These are phyloP conservation scores for Ustulina deusta DNA, from an alignment of 2,329 filamentous ascomycete genomes.

Conservation along the genomic window DNA sequence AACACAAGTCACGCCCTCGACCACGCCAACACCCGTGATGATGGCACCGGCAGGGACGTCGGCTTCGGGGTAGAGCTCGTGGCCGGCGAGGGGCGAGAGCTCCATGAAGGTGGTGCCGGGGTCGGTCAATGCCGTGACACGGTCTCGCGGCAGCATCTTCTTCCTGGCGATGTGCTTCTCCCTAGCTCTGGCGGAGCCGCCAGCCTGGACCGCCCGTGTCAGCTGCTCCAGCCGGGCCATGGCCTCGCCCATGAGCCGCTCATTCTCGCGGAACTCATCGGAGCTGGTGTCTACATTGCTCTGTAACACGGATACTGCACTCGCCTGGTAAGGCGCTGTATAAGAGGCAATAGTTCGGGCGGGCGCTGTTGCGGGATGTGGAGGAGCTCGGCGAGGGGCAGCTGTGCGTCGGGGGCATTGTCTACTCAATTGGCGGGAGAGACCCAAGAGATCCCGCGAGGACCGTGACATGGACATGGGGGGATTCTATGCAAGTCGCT, in stretches of 20 bases:
- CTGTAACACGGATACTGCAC: conserved; percentile 83
- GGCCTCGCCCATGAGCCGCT: conserved; percentile 78
- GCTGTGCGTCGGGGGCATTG: conserved; percentile 50
- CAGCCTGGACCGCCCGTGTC: conserved; percentile 77
- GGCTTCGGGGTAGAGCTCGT: conserved; percentile 86
- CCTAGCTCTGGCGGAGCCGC: conserved; percentile 83
- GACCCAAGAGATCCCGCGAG: conserved; percentile 58
- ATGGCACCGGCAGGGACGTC: conserved; percentile 92
- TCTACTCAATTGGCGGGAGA: conserved; percentile 59
- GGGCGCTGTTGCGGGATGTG: conserved; percentile 38
- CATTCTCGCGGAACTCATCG: conserved; percentile 84
- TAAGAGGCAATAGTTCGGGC: conserved; percentile 74
- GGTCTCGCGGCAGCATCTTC: conserved; percentile 95
- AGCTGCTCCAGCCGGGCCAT: conserved; percentile 76
- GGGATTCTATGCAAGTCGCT: conserved; percentile 28
- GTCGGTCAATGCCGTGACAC: conserved; percentile 87
- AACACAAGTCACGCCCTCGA: conserved; percentile 91
- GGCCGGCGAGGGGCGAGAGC: conserved; percentile 89
- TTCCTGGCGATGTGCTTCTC: conserved; percentile 88
- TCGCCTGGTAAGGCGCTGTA: conserved; percentile 83
- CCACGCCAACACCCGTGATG: conserved; percentile 89
- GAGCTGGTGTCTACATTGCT: conserved; percentile 82
- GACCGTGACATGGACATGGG: conserved; percentile 62
- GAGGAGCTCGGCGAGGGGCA: conserved; percentile 47
- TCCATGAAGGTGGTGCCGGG: conserved; percentile 92